Evolutionary conservation across 768 basidiomycete species (phyloP), one percentile per base, ranked within the genome.

Genomic region (Kondoa subrosea): DNA sequence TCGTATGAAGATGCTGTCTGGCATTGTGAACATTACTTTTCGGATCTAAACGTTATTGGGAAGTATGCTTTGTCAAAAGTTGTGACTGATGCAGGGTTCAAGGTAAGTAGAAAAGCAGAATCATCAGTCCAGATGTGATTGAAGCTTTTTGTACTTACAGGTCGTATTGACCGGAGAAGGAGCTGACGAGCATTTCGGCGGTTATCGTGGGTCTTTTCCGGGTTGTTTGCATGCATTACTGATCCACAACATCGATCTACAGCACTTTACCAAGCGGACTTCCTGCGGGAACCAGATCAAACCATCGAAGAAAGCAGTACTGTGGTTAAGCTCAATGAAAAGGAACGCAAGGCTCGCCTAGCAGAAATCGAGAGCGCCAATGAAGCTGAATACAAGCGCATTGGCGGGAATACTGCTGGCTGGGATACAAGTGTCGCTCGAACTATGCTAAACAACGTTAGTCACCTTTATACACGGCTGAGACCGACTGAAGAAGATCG

Each of bases 151-250:
- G n/a, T n/a, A n/a, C n/a, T n/a, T n/a, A 4, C 73, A 74, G 64
- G 73, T 75, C 29, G 75, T 74, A 59, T 66, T 76, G 57, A 76
- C 75, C 34, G 75, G 75, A 26, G 75, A 76, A 67, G 75, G 75
- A 4, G 72, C 75, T 14, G 75, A 76, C 64, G 75, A 76, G 69
- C 69, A 72, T 29, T 73, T 72, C 30, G 75, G 70, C 2, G 74
- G 74, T 3, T 76, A 76, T 66, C 71, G 40, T 50, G 21, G 12
- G 40, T 21, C 21, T 50, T 50, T 21, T 8, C 8, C 8, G 40
- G 8, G 21, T 50, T 50, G 12, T 8, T 50, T 21, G 40, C 8
- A 50, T n/a, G n/a, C n/a, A n/a, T n/a, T n/a, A n/a, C n/a, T n/a
- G n/a, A n/a, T n/a, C n/a, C n/a, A n/a, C n/a, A n/a, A n/a, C n/a